These are phyloP conservation scores for Massarina eburnea DNA, from an alignment of 2,329 filamentous ascomycete genomes.

Conservation along the genomic window DNA sequence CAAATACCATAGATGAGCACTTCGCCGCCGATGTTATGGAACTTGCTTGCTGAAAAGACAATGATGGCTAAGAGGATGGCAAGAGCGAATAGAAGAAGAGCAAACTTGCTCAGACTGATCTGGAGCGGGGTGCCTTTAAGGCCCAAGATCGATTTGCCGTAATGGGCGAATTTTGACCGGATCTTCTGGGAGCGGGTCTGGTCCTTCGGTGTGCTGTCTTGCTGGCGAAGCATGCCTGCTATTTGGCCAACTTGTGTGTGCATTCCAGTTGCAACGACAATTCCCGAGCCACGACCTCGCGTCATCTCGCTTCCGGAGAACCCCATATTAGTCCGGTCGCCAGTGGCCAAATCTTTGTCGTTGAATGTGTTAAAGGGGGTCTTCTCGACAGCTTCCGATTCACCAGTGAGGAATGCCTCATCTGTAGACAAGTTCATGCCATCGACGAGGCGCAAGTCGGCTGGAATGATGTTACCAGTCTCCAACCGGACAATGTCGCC, in stretches of 20 bases:
- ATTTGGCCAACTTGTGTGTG: constrained; percentile 75
- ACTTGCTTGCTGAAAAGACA: constrained; percentile 64
- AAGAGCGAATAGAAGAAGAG: constrained; percentile 75
- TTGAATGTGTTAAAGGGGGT: constrained; percentile 58
- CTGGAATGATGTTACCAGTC: constrained; percentile 65
- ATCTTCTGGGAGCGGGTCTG: constrained; percentile 46
- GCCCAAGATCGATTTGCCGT: constrained; percentile 58
- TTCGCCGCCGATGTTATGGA: constrained; percentile 41
- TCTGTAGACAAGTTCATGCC: constrained; percentile 76
- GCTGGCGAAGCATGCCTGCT: constrained; percentile 66
- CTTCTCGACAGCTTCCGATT: constrained; percentile 70
- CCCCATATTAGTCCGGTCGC: constrained; percentile 70
- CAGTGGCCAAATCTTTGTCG: constrained; percentile 54
- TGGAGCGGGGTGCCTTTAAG: constrained; percentile 81
- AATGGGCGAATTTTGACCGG: constrained; percentile 35
- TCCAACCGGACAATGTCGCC: constrained; percentile 44
- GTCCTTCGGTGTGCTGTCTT: constrained; percentile 52
- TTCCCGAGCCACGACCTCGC: constrained; percentile 67
- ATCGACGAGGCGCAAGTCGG: constrained; percentile 64
- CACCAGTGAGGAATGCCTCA: constrained; percentile 72
- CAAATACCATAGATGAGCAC: constrained; percentile 53
- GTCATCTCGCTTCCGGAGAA: constrained; percentile 74
- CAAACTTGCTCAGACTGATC: constrained; percentile 82
- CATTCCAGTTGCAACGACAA: constrained; percentile 73
- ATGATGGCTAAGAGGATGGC: constrained; percentile 71